Percentiles rank a stretch among this genome's conserved stretches.
Conservation (phyloP, 106 monocot species). For the Narthecium ossifragum region DNA sequence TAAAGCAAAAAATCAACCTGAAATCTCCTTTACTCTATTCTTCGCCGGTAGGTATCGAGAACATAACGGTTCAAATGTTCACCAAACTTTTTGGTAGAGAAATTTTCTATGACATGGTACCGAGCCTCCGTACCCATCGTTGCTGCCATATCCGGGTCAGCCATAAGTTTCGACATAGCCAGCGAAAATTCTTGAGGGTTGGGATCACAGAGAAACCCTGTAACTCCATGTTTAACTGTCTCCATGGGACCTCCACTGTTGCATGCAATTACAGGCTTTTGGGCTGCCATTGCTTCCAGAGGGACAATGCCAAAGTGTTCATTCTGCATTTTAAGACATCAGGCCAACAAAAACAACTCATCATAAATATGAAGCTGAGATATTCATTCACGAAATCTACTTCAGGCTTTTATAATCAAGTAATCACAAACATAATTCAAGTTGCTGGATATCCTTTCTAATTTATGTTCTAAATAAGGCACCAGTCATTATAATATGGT, state of each 20-base stretch:
- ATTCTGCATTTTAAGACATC: constrained; percentile 52
- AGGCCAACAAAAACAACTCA: too few relatives aligned
- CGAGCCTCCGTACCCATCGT: constrained; percentile 61
- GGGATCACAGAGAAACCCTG: constrained; percentile 70
- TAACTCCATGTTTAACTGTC: constrained; percentile 49
- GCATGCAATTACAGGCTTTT: constrained; percentile 88
- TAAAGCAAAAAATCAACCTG: too few relatives aligned
- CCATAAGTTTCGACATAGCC: constrained; percentile 42
- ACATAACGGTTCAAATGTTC: constrained; percentile 47
- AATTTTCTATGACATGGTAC: constrained; percentile 37
- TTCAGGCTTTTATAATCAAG: too few relatives aligned
- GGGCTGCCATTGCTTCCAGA: constrained; percentile 84
- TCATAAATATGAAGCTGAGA: too few relatives aligned
- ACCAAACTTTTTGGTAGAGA: constrained; percentile 59
- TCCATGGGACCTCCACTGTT: constrained; percentile 81
- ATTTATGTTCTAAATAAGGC: too few relatives aligned
- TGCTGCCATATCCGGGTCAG: constrained; percentile 27
- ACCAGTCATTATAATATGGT: too few relatives aligned
- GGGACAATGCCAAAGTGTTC: constrained; percentile 94
- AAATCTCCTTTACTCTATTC: constrained; percentile 31
- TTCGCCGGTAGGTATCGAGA: constrained; percentile 36
- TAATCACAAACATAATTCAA: too few relatives aligned
- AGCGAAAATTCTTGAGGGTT: constrained; percentile 35
- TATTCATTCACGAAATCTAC: too few relatives aligned
- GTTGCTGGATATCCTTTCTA: too few relatives aligned